phyloP scores from a whole-genome alignment of 352 stramenopile species.

The Phytophthora pistaciae region DNA sequence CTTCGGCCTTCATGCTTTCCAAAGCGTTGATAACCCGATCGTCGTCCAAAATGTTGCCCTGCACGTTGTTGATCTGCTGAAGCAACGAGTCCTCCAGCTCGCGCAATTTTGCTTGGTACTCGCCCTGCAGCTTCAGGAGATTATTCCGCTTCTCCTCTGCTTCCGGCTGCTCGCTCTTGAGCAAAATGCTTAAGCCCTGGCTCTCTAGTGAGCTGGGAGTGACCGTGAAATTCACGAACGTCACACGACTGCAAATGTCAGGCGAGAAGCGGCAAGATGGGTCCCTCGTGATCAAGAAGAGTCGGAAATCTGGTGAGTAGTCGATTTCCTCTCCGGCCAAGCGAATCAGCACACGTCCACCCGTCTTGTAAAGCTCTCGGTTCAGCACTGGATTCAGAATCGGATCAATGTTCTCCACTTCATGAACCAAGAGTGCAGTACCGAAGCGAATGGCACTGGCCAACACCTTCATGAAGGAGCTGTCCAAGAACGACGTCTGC shows the following conservation, averaged over 20 bases:
- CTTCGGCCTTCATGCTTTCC: conserved; percentile 98
- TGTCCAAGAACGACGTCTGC: conserved; percentile 99
- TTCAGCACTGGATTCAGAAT: conserved; percentile 99
- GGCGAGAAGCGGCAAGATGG: conserved; percentile 97
- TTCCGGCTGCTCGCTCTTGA: conserved; percentile 98
- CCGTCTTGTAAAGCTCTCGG: conserved; percentile 98
- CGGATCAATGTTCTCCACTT: conserved; percentile 99
- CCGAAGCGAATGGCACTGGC: conserved; percentile 99
- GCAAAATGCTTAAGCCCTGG: conserved; percentile 96
- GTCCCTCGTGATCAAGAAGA: conserved; percentile 99
- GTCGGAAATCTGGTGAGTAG: conserved; percentile 98
- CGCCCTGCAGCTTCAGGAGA: conserved; percentile 97
- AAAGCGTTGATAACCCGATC: conserved; percentile 99
- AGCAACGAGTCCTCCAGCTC: conserved; percentile 99
- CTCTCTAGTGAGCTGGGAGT: conserved; percentile 98
- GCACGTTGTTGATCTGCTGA: conserved; percentile 98
- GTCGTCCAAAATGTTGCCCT: conserved; percentile 99
- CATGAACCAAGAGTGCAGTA: conserved; percentile 98
- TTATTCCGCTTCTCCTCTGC: conserved; percentile 97
- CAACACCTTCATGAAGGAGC: conserved; percentile 99
- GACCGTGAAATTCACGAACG: conserved; percentile 99
- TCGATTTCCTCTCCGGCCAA: conserved; percentile 99
- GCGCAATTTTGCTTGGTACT: conserved; percentile 97
- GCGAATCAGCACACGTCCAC: conserved; percentile 97
- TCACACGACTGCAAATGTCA: conserved; percentile 99